Base-by-base conservation (phyloP, 2,329 filamentous ascomycete genomes). In the Fusarium sp. region DNA sequence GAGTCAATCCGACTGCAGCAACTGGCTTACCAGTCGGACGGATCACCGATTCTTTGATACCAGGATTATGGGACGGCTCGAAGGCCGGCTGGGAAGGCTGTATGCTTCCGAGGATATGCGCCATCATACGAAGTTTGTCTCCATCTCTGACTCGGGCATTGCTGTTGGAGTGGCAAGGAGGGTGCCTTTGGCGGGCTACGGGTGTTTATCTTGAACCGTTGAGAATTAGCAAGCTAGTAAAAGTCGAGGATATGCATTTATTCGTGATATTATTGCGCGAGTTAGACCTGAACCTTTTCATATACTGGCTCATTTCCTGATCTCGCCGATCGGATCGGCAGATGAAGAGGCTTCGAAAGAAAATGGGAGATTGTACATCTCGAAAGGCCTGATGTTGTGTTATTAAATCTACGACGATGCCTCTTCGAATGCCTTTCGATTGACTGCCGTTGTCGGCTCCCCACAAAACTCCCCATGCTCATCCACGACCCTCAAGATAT, bases 401-500 rank as follows among this genome's bases (percentile, higher is more conserved):
- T 9, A 21, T 9, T 2, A 11, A 11, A 2, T 2, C n/a, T 4
- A 36, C 21, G 15, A 41, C 25, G 35, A 33, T 3, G 39, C 33
- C 15, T 3, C 17, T 4, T 61, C 29, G 2, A 63, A 62, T 10
- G 42, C 31, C 14, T 45, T 33, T 1, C 54, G 55, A 33, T 69
- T 72, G 13, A 69, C 67, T 3, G 64, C 47, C 8, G 64, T 64
- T 4, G 51, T 53, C 3, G 69, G 69, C 40, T 70, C 58, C 0
- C 50, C 58, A 11, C 45, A 50, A 23, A 66, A 59, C 11, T 62
- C 62, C 0, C 71, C 74, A 13, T 69, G 36, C 3, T 65, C 63
- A 2, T 68, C 72, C 1, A 77, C 70, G 0, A 77, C 70, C 18
- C 39, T 46, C 1, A 70, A 29, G 6, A 67, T 72, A 3, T 72